Evolutionary conservation across 305 asterid genomes (phyloP).

Genomic region (Fraxinus sp.): DNA sequence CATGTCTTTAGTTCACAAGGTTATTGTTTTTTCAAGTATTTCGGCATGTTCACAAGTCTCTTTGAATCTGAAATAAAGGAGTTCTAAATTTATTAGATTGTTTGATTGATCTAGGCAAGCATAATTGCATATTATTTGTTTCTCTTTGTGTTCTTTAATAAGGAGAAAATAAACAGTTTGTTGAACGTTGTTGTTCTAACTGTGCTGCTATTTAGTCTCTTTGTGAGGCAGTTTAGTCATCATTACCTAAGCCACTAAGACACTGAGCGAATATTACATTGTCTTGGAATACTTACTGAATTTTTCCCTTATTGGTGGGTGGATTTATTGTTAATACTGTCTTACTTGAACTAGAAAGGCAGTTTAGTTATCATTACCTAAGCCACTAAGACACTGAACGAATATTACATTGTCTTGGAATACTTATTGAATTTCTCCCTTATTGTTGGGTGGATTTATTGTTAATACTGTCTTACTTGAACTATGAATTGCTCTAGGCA

Average conservation of each 20-base stretch:
- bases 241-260: not conserved
- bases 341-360: not conserved
- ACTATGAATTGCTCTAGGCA: not conserved
- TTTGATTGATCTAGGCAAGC: not conserved
- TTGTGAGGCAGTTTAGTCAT: not conserved
- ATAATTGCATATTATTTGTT: not conserved
- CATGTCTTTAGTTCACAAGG: not conserved
- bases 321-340: not conserved
- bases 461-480: slow-evolving; percentile 3
- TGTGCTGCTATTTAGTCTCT: not conserved
- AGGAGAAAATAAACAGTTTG: not conserved
- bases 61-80: not conserved
- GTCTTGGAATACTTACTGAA: not conserved
- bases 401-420: not conserved
- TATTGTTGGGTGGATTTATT: not conserved
- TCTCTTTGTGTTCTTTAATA: not conserved
- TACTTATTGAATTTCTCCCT: not conserved
- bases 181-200: not conserved
- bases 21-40: not conserved
- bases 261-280: not conserved
- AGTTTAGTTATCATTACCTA: not conserved
- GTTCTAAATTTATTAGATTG: not conserved
- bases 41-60: not conserved
- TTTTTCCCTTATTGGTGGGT: not conserved
- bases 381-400: not conserved